phyloP scores from a whole-genome alignment of 164 flowering plant species.

The Piper betle region DNA sequence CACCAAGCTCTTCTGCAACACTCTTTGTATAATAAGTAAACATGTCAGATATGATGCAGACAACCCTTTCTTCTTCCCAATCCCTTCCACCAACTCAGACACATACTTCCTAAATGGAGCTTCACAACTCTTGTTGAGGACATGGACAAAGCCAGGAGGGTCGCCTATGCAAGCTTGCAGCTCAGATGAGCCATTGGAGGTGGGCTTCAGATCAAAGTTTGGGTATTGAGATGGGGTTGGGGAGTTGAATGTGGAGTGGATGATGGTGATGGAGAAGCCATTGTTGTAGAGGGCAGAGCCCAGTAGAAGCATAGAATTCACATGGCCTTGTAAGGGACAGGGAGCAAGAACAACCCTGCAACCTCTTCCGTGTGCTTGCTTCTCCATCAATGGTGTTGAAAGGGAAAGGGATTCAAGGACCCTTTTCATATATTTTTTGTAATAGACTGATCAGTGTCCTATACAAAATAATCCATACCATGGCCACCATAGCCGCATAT shows the following conservation, averaged over 20 bases:
- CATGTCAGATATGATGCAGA: slow-evolving; percentile 30
- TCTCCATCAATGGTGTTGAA: not conserved
- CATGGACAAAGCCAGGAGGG: not conserved
- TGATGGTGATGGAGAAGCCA: slow-evolving; percentile 40
- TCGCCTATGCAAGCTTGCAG: not conserved
- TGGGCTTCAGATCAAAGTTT: slow-evolving; percentile 16
- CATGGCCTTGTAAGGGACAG: slow-evolving; percentile 38
- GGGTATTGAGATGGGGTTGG: slow-evolving; percentile 23
- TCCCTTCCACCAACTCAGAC: not conserved
- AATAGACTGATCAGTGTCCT: too few species aligned
- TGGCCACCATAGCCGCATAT: too few species aligned
- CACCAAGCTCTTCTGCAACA: slow-evolving; percentile 17
- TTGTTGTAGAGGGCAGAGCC: slow-evolving; percentile 27
- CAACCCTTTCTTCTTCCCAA: not conserved
- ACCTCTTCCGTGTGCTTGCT: not conserved
- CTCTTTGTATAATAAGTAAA: slow-evolving; percentile 21
- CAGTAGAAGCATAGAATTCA: slow-evolving; percentile 44
- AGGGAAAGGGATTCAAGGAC: too few species aligned
- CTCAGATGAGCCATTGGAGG: slow-evolving; percentile 6
- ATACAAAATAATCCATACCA: too few species aligned
- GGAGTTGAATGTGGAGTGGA: slow-evolving; percentile 32
- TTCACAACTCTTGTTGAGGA: not conserved
- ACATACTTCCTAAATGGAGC: slow-evolving; percentile 4
- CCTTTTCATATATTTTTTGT: too few species aligned
- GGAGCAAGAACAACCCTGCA: slow-evolving; percentile 28